phyloP scores from a whole-genome alignment of 2,329 filamentous ascomycete species.

The Hymenoscyphus linearis region DNA sequence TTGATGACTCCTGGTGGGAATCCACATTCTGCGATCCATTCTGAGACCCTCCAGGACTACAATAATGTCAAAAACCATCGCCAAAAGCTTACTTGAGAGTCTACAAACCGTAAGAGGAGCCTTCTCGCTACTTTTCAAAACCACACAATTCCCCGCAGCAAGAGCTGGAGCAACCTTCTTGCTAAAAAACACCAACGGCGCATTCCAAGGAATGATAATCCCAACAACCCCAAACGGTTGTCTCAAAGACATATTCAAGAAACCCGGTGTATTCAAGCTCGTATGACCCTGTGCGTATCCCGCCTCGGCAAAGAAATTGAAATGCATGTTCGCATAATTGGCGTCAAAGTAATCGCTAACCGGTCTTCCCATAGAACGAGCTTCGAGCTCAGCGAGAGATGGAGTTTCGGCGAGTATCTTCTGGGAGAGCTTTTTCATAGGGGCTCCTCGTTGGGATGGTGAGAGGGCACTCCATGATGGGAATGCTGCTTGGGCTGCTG shows the following conservation, averaged over 20 bases:
- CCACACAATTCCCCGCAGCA: conserved; percentile 51
- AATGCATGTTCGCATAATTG: conserved; percentile 33
- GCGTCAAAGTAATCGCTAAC: conserved; percentile 31
- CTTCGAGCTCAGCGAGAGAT: conserved; percentile 34
- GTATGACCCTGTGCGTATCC: conserved; percentile 38
- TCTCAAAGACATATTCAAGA: conserved; percentile 56
- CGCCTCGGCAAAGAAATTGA: conserved; percentile 37
- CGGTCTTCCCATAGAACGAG: conserved; percentile 34
- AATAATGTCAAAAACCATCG: not conserved
- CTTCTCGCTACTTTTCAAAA: conserved; percentile 27
- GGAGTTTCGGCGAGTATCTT: conserved; percentile 29
- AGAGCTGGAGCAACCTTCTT: conserved; percentile 56
- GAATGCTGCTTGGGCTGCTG: conserved; percentile 35
- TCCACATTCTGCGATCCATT: conserved; percentile 17
- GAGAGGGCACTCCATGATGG: conserved; percentile 36
- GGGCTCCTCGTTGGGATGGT: conserved; percentile 29
- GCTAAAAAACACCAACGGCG: conserved; percentile 41
- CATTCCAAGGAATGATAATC: conserved; percentile 56
- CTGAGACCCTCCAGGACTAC: conserved; percentile 41
- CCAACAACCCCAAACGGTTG: conserved; percentile 43
- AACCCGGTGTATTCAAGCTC: conserved; percentile 36
- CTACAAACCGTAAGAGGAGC: conserved; percentile 55
- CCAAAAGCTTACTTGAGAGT: conserved; percentile 45
- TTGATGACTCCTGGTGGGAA: conserved; percentile 38
- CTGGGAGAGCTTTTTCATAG: conserved; percentile 32